Conservation (phyloP, 768 basidiomycete species). For the Leccinum sublutescens region DNA sequence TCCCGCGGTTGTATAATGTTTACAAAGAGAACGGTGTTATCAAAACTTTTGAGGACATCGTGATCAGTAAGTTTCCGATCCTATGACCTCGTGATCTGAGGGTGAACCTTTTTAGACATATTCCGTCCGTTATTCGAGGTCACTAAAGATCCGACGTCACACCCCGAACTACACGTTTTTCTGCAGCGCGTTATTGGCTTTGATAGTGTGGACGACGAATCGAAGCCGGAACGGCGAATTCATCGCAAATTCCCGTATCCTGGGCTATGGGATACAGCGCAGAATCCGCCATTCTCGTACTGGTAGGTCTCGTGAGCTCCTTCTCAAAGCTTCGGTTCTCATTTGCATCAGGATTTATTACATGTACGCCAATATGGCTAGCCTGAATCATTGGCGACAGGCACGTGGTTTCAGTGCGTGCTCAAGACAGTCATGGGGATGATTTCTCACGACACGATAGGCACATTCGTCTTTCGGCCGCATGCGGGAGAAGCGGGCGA, state of each 20-base stretch:
- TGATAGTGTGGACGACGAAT: slow-evolving; percentile 99
- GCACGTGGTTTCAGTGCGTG: slow-evolving; percentile 84
- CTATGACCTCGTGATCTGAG: background rate
- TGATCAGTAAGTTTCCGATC: slow-evolving; percentile 64
- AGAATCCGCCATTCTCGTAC: slow-evolving; percentile 94
- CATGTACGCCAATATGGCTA: slow-evolving; percentile 95
- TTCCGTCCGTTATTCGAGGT: slow-evolving; percentile 95
- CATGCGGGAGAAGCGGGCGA: slow-evolving; percentile 99
- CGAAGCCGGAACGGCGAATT: slow-evolving; percentile 86
- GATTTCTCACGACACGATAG: slow-evolving; percentile 47
- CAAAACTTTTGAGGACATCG: slow-evolving; percentile 86
- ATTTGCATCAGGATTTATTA: slow-evolving; percentile 79
- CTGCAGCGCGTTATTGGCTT: slow-evolving; percentile 95
- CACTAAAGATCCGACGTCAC: slow-evolving; percentile 82
- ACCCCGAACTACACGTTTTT: slow-evolving; percentile 94
- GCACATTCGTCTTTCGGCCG: slow-evolving; percentile 94
- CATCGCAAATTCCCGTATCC: slow-evolving; percentile 95
- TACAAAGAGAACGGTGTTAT: slow-evolving; percentile 89
- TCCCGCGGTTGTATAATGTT: slow-evolving; percentile 92
- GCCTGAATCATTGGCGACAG: slow-evolving; percentile 90
- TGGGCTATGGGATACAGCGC: slow-evolving; percentile 80
- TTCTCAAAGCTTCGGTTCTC: slow-evolving; percentile 3
- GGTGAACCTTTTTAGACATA: slow-evolving; percentile 56
- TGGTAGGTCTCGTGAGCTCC: slow-evolving; percentile 53
- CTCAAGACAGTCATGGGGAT: background rate